phyloP scores from a whole-genome alignment of 1,284 basidiomycete genomes.

The Athelia sp. region DNA sequence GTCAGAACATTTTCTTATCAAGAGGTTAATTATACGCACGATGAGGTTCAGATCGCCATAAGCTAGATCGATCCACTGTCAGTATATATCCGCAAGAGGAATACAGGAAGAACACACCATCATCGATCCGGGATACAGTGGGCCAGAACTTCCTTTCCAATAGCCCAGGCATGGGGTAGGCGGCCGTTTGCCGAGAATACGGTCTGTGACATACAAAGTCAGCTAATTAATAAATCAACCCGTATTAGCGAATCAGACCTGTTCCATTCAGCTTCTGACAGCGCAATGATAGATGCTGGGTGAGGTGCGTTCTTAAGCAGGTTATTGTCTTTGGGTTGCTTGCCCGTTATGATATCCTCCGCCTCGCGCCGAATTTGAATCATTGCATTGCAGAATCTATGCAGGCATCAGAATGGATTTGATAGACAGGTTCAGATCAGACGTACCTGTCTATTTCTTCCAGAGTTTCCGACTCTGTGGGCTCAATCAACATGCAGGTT shows the following conservation, averaged over 20 bases:
- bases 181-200: constrained; percentile 83
- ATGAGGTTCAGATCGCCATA: constrained; percentile 81
- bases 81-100: constrained; percentile 2
- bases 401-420: constrained; percentile 2
- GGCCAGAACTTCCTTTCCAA: constrained; percentile 93
- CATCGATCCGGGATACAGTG: constrained; percentile 83
- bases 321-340: constrained; percentile 86
- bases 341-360: constrained; percentile 82
- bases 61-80: constrained; percentile 35
- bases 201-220: constrained; percentile 43
- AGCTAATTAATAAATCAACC: neutral
- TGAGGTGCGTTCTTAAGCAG: constrained; percentile 94
- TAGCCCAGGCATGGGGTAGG: constrained; percentile 78
- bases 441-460: constrained; percentile 81
- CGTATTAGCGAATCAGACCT: constrained; percentile 42
- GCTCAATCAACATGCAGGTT: constrained; percentile 93
- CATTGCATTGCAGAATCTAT: constrained; percentile 96
- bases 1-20: constrained; percentile 4
- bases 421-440: neutral
- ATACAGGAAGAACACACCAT: constrained; percentile 53
- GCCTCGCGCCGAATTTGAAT: constrained; percentile 92
- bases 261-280: constrained; percentile 78
- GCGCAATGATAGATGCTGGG: constrained; percentile 70
- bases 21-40: constrained; percentile 40
- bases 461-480: constrained; percentile 89